Base-by-base conservation (phyloP, 2,329 filamentous ascomycete genomes). In the Albifimbria verrucaria region DNA sequence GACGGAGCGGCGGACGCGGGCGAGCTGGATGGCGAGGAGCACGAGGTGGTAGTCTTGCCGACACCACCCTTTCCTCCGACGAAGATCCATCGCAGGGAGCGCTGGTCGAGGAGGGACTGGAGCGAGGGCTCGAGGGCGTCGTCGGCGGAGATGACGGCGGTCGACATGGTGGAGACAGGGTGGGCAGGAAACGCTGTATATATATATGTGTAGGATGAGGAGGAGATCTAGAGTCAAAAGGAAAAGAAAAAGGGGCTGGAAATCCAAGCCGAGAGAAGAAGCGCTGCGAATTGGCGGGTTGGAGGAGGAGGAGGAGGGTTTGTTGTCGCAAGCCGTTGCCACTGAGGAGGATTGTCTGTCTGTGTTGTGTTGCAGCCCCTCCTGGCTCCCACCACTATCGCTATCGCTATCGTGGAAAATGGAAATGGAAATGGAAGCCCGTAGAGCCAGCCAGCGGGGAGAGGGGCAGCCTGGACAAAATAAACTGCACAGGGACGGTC, bases 21-120 rank as follows among this genome's bases (percentile, higher is more conserved):
- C 92, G 60, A 99, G 90, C 76, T 99, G 94, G 70, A 99, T 97
- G 59, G 94, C 94, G 59, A 99, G 88, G 10, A 97, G 77, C 94
- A 99, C 7, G 93, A 97, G 17, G 94, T 99, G n/a, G 94, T 99
- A 24, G 94, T 99, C 80, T 99, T 99, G 72, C 94, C 94, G 45
- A 99, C 94, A 70, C 94, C 94, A 67, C 94, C 94, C 77, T 99
- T 99, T 61, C 94, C 94, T 66, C 94, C 94, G 55, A 99, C 94
- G 67, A 99, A 99, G 75, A 99, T 96, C 94, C 94, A 99, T 70
- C 94, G 90, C 52, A 99, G 86, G 28, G 90, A 88, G 73, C 92
- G 91, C 74, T 99, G 94, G 78, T 96, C 91, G 65, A 99, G 85
- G 68, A 99, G 92, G 59, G 90, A 89, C 77, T 97, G 90, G 66